Evolutionary conservation across 1,284 basidiomycete genomes (phyloP), one percentile per base, ranked within the genome.

Genomic region (Pseudozyma thailandica): DNA sequence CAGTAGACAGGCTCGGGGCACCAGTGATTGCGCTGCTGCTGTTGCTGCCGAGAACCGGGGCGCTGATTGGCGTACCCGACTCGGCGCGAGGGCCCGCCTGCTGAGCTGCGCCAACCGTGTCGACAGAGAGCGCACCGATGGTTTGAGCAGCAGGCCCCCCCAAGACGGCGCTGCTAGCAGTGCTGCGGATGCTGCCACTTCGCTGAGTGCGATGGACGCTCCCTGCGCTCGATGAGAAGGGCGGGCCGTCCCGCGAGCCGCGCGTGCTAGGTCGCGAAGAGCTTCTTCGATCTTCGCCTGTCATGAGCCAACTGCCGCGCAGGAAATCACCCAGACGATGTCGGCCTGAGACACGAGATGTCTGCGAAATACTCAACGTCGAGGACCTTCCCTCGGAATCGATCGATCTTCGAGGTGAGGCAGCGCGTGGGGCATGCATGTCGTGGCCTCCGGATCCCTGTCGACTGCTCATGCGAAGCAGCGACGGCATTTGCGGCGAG

Each of bases 291-390:
- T 62, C 55, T 13, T 72, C 63, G 21, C 58, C 55, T 5, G 33
- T 35, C 45, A 63, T 55, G 16, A 72, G 55, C 70, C 70, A 72
- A 23, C 45, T 63, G 20, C 70, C 63, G 6, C 70, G 48, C 16
- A 72, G 46, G 30, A 72, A 66, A 25, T 63, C 60, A 15, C 70
- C 70, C 20, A 72, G 70, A 27, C 70, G 70, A 48, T 72, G 70
- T 13, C 70, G 70, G 8, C 63, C 63, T 12, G 70, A 68, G 9
- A 62, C 56, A 9, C 60, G 63, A 13, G 63, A 72, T 5, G 71
- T 51, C 37, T 69, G 71, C 23, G 65, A 73, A 49, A 68, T 68
- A 51, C 71, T 73, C 20, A 58, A 37, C 2, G 57, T 49, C 28
- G 71, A 73, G 8, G 57, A 69, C 23, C 57, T 49, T 13, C 54